phyloP scores from a whole-genome alignment of 1,284 basidiomycete species.

The Polyporus tsugae region DNA sequence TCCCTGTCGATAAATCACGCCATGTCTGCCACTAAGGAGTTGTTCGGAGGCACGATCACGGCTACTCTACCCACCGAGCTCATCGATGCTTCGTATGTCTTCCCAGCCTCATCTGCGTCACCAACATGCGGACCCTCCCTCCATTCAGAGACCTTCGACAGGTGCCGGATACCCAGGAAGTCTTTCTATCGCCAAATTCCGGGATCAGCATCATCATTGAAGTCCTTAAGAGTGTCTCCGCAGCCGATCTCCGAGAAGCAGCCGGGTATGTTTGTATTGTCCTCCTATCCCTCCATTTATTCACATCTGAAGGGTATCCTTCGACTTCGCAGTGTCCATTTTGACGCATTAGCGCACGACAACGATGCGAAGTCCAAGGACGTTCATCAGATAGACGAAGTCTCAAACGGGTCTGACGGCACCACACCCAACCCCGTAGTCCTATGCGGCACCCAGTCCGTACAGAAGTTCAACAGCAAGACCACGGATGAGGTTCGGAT shows the following conservation, averaged over 20 bases:
- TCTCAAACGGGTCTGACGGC: constrained; percentile 54
- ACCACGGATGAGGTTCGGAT: constrained; percentile 76
- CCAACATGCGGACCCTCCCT: constrained; percentile 8
- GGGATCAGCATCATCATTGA: constrained; percentile 88
- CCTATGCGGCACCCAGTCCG: constrained; percentile 73
- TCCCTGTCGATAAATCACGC: neutral
- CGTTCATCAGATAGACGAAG: constrained; percentile 53
- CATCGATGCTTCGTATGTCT: constrained; percentile 87
- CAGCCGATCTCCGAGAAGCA: constrained; percentile 65
- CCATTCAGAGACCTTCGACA: constrained; percentile 82
- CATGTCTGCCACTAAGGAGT: constrained; percentile 44
- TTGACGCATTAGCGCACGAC: constrained; percentile 91
- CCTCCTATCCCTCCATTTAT: constrained; percentile 12
- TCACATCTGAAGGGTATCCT: neutral
- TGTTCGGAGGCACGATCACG: constrained; percentile 88
- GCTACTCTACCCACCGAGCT: constrained; percentile 65
- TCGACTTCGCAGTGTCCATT: constrained; percentile 78
- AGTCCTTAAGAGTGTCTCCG: constrained; percentile 79
- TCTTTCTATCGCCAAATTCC: constrained; percentile 80
- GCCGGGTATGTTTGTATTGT: constrained; percentile 61
- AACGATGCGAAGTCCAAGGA: constrained; percentile 73
- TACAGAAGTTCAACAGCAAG: constrained; percentile 80
- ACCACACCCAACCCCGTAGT: constrained; percentile 66
- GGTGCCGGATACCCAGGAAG: constrained; percentile 97
- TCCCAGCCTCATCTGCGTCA: constrained; percentile 20